Conservation (phyloP, 345 rosid genomes). For the Gossypium longicalyx region DNA sequence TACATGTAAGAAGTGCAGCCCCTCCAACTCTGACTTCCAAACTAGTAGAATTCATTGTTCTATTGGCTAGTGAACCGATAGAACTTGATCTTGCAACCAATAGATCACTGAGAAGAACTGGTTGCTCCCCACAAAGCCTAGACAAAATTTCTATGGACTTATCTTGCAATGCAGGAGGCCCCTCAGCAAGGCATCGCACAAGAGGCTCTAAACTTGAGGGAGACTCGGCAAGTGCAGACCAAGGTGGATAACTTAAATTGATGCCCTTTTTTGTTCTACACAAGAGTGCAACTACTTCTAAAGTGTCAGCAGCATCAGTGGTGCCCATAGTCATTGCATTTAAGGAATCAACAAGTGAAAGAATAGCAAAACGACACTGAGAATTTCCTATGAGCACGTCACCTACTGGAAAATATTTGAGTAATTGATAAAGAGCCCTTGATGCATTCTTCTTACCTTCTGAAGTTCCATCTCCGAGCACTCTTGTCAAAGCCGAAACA, state of each 20-base stretch:
- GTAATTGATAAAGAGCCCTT: conserved; percentile 67
- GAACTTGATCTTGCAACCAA: conserved; percentile 51
- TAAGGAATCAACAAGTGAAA: conserved; percentile 62
- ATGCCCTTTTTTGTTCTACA: conserved; percentile 53
- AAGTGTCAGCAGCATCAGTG: conserved; percentile 49
- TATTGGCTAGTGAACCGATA: conserved; percentile 52
- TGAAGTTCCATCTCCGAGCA: conserved; percentile 72
- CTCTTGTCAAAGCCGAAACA: conserved; percentile 72
- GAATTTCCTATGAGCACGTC: conserved; percentile 64
- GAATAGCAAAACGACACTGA: conserved; percentile 55
- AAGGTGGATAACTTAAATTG: conserved; percentile 44
- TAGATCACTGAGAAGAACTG: conserved; percentile 49
- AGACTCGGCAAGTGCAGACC: conserved; percentile 59
- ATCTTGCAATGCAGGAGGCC: conserved; percentile 65
- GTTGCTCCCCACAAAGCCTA: conserved; percentile 69
- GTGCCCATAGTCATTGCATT: conserved; percentile 49
- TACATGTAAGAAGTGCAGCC: conserved; percentile 60
- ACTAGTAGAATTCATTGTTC: conserved; percentile 61
- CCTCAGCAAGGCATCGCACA: conserved; percentile 56
- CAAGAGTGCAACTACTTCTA: conserved; percentile 69
- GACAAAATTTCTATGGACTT: conserved; percentile 78
- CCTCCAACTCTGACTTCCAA: conserved; percentile 77
- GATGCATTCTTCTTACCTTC: conserved; percentile 78
- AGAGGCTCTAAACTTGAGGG: conserved; percentile 65
- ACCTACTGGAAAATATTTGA: conserved; percentile 59